Percentiles rank a stretch among this genome's conserved stretches.
Evolutionary conservation across 2,329 filamentous ascomycete species (phyloP).

Genomic region (Xylariaceae sp.): DNA sequence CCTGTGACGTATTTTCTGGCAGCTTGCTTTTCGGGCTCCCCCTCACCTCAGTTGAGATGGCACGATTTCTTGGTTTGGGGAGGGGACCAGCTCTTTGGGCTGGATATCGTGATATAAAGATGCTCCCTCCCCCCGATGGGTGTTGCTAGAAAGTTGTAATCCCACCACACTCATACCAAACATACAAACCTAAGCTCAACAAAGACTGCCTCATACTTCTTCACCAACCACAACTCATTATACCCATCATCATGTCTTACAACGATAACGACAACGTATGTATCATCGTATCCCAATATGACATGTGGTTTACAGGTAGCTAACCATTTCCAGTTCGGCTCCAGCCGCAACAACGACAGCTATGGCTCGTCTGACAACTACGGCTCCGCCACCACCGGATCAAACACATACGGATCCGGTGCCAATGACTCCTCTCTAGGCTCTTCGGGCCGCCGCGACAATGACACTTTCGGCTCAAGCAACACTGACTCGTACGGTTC

Average conservation of each 20-base stretch:
- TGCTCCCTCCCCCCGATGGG: no score
- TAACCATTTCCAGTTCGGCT: slow-evolving; percentile 13
- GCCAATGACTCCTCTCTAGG: slow-evolving; percentile 10
- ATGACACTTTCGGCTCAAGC: slow-evolving; percentile 21
- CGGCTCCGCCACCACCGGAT: slow-evolving; percentile 1
- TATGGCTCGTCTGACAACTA: slow-evolving; percentile 5
- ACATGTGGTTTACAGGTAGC: not conserved
- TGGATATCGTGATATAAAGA: no score
- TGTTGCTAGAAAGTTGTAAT: no score
- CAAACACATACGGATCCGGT: slow-evolving; percentile 3
- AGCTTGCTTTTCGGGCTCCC: slow-evolving; percentile 12
- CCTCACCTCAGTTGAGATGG: slow-evolving; percentile 4
- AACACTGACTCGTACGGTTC: slow-evolving; percentile 24
- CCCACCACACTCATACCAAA: no score
- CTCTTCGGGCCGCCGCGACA: slow-evolving; percentile 5
- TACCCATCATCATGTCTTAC: slow-evolving; percentile 38
- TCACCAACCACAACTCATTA: not conserved
- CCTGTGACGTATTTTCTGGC: slow-evolving; percentile 5
- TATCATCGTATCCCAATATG: not conserved
- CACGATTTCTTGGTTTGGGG: no score
- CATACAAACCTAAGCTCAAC: no score
- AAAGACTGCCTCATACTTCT: no score
- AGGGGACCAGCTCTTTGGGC: no score
- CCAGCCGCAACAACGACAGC: slow-evolving; percentile 12
- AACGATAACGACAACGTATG: slow-evolving; percentile 36